phyloP scores from a whole-genome alignment of 2,329 filamentous ascomycete species.

The Dichotomopilus funicola region DNA sequence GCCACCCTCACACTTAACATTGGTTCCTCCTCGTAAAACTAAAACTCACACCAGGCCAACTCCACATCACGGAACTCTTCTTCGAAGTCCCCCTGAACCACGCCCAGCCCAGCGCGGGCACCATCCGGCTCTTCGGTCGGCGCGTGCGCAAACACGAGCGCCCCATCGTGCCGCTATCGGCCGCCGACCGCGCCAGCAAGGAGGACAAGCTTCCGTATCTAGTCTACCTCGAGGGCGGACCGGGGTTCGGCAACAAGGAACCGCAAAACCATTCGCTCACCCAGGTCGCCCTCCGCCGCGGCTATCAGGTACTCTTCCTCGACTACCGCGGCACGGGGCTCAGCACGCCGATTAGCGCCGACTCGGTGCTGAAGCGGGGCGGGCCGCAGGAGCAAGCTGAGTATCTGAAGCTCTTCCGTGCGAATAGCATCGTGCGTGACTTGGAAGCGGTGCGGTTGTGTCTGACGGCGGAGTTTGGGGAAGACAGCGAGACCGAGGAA shows the following conservation, averaged over 20 bases:
- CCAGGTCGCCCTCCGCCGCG: slow-evolving; percentile 64
- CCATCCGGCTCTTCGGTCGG: slow-evolving; percentile 71
- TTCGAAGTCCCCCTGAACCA: slow-evolving; percentile 85
- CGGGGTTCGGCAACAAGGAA: slow-evolving; percentile 67
- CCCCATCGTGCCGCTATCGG: slow-evolving; percentile 45
- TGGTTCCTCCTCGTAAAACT: neutral
- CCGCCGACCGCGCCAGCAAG: slow-evolving; percentile 19
- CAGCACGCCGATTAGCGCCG: slow-evolving; percentile 70
- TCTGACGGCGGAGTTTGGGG: slow-evolving; percentile 62
- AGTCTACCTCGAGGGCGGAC: slow-evolving; percentile 79
- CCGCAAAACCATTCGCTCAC: slow-evolving; percentile 70
- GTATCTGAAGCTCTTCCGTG: slow-evolving; percentile 79
- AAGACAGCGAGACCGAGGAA: slow-evolving; percentile 41
- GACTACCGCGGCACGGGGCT: slow-evolving; percentile 88
- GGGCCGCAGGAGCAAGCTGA: slow-evolving; percentile 62
- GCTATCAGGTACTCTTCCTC: slow-evolving; percentile 80
- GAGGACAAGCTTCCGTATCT: slow-evolving; percentile 47
- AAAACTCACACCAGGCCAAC: slow-evolving; percentile 48
- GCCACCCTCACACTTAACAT: neutral
- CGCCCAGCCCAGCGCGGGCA: slow-evolving; percentile 50
- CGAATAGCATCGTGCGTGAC: slow-evolving; percentile 84
- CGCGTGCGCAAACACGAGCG: slow-evolving; percentile 61
- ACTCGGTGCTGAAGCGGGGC: slow-evolving; percentile 60
- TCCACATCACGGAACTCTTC: slow-evolving; percentile 73
- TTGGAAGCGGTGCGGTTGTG: slow-evolving; percentile 77